Conservation (phyloP, 192 early-diverging fungal genomes). For the Coemansia sp. region DNA sequence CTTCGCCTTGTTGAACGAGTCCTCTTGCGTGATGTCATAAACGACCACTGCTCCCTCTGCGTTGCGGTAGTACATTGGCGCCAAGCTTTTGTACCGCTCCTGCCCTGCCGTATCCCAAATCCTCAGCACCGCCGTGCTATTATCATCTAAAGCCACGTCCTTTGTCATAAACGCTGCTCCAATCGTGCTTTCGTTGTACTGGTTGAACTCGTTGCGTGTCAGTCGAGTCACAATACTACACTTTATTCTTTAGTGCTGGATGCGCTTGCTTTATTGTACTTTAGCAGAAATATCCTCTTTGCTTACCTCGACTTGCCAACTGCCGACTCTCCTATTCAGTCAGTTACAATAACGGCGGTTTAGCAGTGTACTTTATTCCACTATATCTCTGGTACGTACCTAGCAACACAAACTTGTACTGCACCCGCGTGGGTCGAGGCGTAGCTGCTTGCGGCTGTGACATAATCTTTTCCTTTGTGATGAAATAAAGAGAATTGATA, state of each 20-base stretch:
- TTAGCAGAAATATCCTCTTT: neutral
- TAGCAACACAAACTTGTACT: conserved; percentile 94
- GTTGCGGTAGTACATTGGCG: conserved; percentile 97
- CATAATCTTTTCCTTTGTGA: conserved; percentile 5
- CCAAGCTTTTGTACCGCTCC: conserved; percentile 95
- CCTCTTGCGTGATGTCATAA: conserved; percentile 87
- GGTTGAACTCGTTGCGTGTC: conserved; percentile 88
- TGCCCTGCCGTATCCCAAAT: conserved; percentile 96
- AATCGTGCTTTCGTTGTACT: conserved; percentile 98
- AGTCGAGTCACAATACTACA: conserved; percentile 86
- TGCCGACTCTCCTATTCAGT: conserved; percentile 73
- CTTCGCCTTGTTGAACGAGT: conserved; percentile 88
- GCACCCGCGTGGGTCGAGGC: conserved; percentile 64
- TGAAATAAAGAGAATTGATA: neutral
- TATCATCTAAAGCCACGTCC: conserved; percentile 81
- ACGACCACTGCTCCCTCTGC: conserved; percentile 95
- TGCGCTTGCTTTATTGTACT: neutral
- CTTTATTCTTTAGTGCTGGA: neutral
- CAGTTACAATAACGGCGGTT: neutral
- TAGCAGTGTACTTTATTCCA: neutral
- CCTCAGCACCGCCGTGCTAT: conserved; percentile 71
- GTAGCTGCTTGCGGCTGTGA: conserved; percentile 6
- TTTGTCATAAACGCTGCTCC: conserved; percentile 89
- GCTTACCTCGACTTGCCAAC: conserved; percentile 92
- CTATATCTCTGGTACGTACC: conserved; percentile 51